These are phyloP conservation scores for Eutrema japonicum DNA, from an alignment of 345 rosid species.

Conservation along the genomic window DNA sequence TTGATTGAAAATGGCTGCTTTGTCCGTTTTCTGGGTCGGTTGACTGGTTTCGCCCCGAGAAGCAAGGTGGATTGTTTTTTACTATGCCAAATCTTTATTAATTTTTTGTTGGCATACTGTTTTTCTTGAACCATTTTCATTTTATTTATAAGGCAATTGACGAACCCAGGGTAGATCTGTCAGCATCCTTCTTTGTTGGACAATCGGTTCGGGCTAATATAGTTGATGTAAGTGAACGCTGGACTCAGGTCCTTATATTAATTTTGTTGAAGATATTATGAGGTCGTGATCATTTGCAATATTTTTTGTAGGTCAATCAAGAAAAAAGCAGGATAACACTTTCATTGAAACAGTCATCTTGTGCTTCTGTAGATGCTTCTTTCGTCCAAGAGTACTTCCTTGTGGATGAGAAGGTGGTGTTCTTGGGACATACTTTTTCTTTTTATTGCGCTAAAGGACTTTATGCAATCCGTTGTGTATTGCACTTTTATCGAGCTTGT, in stretches of 20 bases:
- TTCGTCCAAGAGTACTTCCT: slow-evolving; percentile 76
- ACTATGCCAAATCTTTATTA: slow-evolving; percentile 14
- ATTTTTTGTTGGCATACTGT: slow-evolving; percentile 8
- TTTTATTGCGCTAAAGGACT: slow-evolving; percentile 10
- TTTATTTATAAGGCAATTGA: slow-evolving; percentile 66
- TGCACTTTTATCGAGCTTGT: slow-evolving; percentile 5
- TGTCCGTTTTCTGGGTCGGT: slow-evolving; percentile 92
- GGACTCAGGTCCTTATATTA: slow-evolving; percentile 28
- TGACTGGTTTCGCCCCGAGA: slow-evolving; percentile 92
- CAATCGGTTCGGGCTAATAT: slow-evolving; percentile 91
- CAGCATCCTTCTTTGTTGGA: slow-evolving; percentile 76
- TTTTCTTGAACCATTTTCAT: slow-evolving; percentile 19
- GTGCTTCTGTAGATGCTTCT: slow-evolving; percentile 81
- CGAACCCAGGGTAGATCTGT: slow-evolving; percentile 62
- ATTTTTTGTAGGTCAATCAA: slow-evolving; percentile 61
- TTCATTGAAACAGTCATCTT: slow-evolving; percentile 85
- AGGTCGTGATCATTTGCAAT: slow-evolving; percentile 23
- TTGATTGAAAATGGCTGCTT: slow-evolving; percentile 91
- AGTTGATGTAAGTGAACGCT: slow-evolving; percentile 65
- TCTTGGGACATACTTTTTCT: slow-evolving; percentile 4
- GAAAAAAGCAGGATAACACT: slow-evolving; percentile 75
- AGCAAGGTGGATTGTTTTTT: slow-evolving; percentile 61
- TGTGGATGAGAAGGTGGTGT: slow-evolving; percentile 75
- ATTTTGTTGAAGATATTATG: slow-evolving; percentile 18
- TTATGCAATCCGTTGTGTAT: slow-evolving; percentile 6